Conservation (phyloP, 495 filamentous ascomycete genomes). For the Platismatia glauca region DNA sequence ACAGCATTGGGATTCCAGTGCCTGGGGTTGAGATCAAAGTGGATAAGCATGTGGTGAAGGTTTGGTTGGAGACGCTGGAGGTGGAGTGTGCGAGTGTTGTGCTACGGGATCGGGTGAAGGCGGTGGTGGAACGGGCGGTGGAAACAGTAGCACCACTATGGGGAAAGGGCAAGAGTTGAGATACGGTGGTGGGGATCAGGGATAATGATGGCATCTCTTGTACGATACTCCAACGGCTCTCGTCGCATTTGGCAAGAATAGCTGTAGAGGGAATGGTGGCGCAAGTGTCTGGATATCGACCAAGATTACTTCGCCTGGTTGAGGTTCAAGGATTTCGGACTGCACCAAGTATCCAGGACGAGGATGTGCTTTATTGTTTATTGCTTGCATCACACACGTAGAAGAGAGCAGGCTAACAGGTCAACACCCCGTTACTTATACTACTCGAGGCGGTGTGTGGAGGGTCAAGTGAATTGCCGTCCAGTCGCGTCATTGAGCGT, state of each 20-base stretch:
- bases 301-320: too few relatives aligned
- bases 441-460: neutral
- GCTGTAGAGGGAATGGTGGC: too few relatives aligned
- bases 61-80: constrained; percentile 86
- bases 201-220: neutral
- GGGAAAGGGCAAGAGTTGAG: constrained; percentile 29
- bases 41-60: constrained; percentile 75
- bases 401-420: too few relatives aligned
- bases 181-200: neutral
- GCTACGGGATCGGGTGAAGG: constrained; percentile 69
- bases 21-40: constrained; percentile 82
- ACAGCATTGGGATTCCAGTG: constrained; percentile 73
- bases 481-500: neutral
- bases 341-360: too few relatives aligned
- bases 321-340: too few relatives aligned
- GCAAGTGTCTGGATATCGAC: too few relatives aligned
- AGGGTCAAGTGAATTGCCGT: neutral
- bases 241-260: neutral
- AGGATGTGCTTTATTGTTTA: too few relatives aligned
- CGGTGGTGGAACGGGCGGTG: constrained; percentile 84
- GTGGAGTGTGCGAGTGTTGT: constrained; percentile 73
- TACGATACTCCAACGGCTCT: neutral
- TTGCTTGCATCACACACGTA: too few relatives aligned
- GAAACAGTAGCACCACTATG: constrained; percentile 79
- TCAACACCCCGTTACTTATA: too few relatives aligned